These are phyloP conservation scores for Berkeleyomyces basicola DNA, from an alignment of 2,329 filamentous ascomycete species.

Conservation along the genomic window DNA sequence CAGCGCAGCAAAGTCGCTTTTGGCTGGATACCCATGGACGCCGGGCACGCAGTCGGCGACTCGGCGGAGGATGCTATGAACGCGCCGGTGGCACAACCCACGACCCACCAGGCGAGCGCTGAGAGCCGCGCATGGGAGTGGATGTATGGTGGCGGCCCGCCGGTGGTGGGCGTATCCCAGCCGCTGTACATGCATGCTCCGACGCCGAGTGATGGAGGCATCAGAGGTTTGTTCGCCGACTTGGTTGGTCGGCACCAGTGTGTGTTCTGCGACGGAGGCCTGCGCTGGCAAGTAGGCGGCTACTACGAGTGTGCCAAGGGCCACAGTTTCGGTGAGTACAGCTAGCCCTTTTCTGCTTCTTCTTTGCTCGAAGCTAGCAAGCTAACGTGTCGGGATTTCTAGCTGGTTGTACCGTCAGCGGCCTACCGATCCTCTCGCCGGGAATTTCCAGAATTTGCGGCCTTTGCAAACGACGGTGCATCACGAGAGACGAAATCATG, in stretches of 20 bases:
- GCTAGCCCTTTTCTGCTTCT: not conserved
- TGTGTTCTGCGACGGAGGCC: slow-evolving; percentile 28
- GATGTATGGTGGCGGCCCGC: slow-evolving; percentile 38
- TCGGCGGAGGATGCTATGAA: not conserved
- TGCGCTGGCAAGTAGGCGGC: slow-evolving; percentile 20
- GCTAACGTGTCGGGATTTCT: not conserved
- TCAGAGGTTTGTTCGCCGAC: not conserved
- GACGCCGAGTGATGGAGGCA: slow-evolving; percentile 1
- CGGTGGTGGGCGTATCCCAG: slow-evolving; percentile 26
- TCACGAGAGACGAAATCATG: slow-evolving; percentile 1
- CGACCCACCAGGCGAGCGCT: slow-evolving; percentile 15
- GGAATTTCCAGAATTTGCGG: slow-evolving; percentile 37
- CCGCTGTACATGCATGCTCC: slow-evolving; percentile 14
- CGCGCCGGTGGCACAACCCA: not conserved
- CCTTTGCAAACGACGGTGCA: slow-evolving; percentile 27
- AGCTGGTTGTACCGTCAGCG: slow-evolving; percentile 38
- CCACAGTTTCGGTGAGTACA: slow-evolving; percentile 25
- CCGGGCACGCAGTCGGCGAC: not conserved
- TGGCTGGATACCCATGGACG: slow-evolving; percentile 15
- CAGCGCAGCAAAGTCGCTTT: slow-evolving; percentile 24
- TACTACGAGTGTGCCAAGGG: slow-evolving; percentile 25
- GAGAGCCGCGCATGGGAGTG: slow-evolving; percentile 40
- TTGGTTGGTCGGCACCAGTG: slow-evolving; percentile 24
- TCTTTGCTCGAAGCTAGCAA: slow-evolving; percentile 7
- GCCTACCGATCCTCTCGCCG: slow-evolving; percentile 36